Evolutionary conservation across 345 rosid species (phyloP), one percentile per base, ranked within the genome.

Genomic region (Turritis glabra): DNA sequence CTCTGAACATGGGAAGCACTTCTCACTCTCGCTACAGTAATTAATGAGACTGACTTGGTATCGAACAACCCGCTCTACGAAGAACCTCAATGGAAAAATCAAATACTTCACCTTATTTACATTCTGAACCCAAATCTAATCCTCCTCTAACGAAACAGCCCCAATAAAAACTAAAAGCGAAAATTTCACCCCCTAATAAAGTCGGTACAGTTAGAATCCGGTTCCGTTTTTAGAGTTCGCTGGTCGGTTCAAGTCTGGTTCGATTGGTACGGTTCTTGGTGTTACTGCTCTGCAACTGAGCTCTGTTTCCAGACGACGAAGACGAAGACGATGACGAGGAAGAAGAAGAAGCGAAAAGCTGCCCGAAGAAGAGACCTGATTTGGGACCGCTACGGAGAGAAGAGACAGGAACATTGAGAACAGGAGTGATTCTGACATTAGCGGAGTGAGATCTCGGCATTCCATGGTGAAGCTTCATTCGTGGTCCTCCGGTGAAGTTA

Each of bases 391-490:
- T 84, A 48, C 86, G 82, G 2, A 86, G 82, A 1, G 93, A 86
- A 50, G 86, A 79, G 62, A 89, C 87, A 4, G 95, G 95, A 8
- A 89, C 92, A 67, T 89, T 87, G 10, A 89, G 91, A 51, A 89
- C 91, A 67, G 91, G 91, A 26, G 80, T 81, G 62, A 89, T 70
- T 32, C 95, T 71, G 8, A 89, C 89, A 22, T 93, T 91, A 10
- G 98, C 94, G 0, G 98, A 92, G 75, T 95, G 85, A 21, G 97
- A 95, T 75, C 98, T 82, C 80, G 90, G 98, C 90, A 95, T 85
- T 43, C 97, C 97, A 63, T 91, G 83, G 61, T 88, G 89, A 0
- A 59, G 77, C 71, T 90, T 90, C 71, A 71, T 71, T 44, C 88
- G 89, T 2, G 93, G 93, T 6, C 97, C 97, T 14, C 98, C 97